These are phyloP conservation scores for Corylus heterophylla DNA, from an alignment of 306 rosid genomes.

Conservation along the genomic window DNA sequence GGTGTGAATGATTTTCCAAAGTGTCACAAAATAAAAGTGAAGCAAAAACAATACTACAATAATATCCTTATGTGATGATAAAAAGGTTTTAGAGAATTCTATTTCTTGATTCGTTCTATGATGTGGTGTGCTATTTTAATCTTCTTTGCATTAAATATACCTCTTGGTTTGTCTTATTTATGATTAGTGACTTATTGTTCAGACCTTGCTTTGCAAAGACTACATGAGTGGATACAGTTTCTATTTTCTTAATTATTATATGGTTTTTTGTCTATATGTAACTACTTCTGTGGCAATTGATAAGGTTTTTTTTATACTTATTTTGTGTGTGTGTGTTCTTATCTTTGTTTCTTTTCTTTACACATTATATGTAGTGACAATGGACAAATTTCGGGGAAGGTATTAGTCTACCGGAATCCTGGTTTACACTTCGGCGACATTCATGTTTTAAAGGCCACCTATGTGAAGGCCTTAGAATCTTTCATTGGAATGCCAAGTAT, in stretches of 20 bases:
- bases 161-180: too few species aligned
- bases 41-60: too few species aligned
- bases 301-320: not conserved
- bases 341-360: not conserved
- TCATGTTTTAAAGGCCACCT: constrained; percentile 58
- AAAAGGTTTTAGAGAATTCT: too few species aligned
- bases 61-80: too few species aligned
- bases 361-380: constrained; percentile 40
- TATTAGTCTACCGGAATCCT: constrained; percentile 77
- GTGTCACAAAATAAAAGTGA: too few species aligned
- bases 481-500: constrained; percentile 64
- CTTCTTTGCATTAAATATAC: too few species aligned
- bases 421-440: constrained; percentile 86
- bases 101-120: too few species aligned
- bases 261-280: not conserved
- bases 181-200: too few species aligned
- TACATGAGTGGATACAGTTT: not conserved
- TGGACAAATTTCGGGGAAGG: constrained; percentile 68
- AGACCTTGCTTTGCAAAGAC: not conserved
- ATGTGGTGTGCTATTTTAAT: too few species aligned
- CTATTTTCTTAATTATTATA: not conserved
- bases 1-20: too few species aligned
- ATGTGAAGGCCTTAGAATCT: constrained; percentile 46
- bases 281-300: not conserved
- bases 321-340: not conserved